Percentiles rank a stretch among this genome's conserved stretches.
Conservation (phyloP, 805 yeast genomes). For the Lachancea fermentati region DNA sequence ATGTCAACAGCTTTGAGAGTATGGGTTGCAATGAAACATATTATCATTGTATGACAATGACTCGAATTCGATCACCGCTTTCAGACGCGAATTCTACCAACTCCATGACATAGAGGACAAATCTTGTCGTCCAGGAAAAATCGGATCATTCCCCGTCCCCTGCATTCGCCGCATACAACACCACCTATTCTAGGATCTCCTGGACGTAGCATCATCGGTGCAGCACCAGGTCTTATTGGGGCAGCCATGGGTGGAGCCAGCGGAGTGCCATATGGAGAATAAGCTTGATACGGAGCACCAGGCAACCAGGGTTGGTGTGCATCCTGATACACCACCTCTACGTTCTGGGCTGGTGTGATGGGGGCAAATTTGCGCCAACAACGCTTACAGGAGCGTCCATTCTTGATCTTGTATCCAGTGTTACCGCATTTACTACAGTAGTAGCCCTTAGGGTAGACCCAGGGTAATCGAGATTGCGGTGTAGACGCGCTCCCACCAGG, state of each 20-base stretch:
- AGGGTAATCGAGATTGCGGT: constrained; percentile 39
- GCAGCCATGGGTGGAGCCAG: neutral
- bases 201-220: constrained; percentile 47
- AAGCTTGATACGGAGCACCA: neutral
- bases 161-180: constrained; percentile 60
- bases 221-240: constrained; percentile 11
- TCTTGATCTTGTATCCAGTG: constrained; percentile 58
- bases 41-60: too few species aligned
- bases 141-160: constrained; percentile 54
- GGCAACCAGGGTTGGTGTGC: too few species aligned
- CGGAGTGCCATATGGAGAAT: neutral
- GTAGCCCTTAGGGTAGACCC: constrained; percentile 58
- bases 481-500: constrained; percentile 15
- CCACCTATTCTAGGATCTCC: constrained; percentile 83
- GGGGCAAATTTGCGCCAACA: constrained; percentile 67
- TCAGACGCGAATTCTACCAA: too few species aligned
- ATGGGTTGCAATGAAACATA: too few species aligned
- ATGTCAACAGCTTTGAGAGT: too few species aligned
- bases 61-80: too few species aligned
- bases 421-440: constrained; percentile 66
- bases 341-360: constrained; percentile 17
- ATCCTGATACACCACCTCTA: constrained; percentile 1
- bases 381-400: constrained; percentile 58
- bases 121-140: constrained; percentile 56
- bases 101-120: constrained; percentile 61